Percentiles rank a stretch among this genome's conserved stretches.
Conservation (phyloP, 192 early-diverging fungal species). For the Chytriomyces hyalinus region DNA sequence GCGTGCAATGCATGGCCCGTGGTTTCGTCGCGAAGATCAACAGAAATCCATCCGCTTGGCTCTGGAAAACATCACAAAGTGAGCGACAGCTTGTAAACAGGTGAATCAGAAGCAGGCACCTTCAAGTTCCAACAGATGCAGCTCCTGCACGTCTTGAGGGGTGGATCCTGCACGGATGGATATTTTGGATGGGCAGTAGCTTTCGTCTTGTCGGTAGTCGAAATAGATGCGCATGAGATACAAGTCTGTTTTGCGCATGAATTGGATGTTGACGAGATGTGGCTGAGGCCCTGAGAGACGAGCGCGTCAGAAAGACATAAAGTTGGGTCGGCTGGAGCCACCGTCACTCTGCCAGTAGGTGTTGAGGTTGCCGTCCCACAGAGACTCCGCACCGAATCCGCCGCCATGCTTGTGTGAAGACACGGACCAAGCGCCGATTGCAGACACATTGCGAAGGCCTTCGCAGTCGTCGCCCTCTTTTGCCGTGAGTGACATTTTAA, state of each 20-base stretch:
- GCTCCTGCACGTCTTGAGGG: constrained; percentile 67
- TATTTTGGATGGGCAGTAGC: constrained; percentile 75
- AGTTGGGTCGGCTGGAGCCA: background rate
- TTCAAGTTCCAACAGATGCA: constrained; percentile 31
- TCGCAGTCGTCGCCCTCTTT: too few relatives aligned
- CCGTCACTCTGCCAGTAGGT: constrained; percentile 79
- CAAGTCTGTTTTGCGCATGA: constrained; percentile 65
- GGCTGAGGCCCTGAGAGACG: constrained; percentile 60
- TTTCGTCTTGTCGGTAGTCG: constrained; percentile 81
- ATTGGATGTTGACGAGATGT: constrained; percentile 77
- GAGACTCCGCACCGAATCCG: constrained; percentile 64
- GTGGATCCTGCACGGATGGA: constrained; percentile 71
- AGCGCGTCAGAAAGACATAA: constrained; percentile 42
- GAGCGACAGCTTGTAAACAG: background rate
- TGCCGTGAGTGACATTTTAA: too few relatives aligned
- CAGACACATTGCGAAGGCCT: constrained; percentile 62
- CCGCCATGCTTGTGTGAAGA: constrained; percentile 63
- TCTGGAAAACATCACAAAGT: constrained; percentile 51
- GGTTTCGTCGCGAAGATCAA: constrained; percentile 56
- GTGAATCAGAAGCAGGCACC: background rate
- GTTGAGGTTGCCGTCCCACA: constrained; percentile 68
- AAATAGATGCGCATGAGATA: constrained; percentile 61
- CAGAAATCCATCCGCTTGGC: constrained; percentile 72
- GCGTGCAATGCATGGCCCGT: constrained; percentile 61
- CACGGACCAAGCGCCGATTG: constrained; percentile 68